Base-by-base conservation (phyloP, 2,329 filamentous ascomycete genomes). In the Pestalotiopsis sp. region DNA sequence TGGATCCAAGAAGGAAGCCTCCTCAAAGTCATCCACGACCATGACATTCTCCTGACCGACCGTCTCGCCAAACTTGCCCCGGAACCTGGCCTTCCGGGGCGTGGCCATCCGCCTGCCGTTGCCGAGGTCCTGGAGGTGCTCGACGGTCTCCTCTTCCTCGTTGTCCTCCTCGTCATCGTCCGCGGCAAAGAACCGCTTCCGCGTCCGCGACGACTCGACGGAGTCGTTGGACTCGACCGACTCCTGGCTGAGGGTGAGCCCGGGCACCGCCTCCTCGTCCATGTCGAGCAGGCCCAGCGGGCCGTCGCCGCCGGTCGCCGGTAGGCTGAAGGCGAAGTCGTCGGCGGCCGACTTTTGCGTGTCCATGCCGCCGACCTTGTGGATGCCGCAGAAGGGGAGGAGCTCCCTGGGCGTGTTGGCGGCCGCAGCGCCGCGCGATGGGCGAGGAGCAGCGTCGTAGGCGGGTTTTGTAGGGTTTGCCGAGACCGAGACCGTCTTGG, bases 301-400 rank as follows among this genome's bases (percentile, higher is more conserved):
- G 14, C 66, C n/a, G 5, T 68, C 45, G 14, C 66, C n/a, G 5
- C 67, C 45, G 5, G 66, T 39, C 2, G 67, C 23, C 13, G 68
- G 63, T 1, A 68, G 65, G 23, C 72, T 71, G 7, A 73, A 70
- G 3, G 67, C 68, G 65, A 70, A 71, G 17, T 71, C 71, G 41
- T 75, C 71, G 14, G 66, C 56, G 72, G 70, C 76, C 72, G 59
- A 80, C 25, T 82, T 78, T 77, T 94, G 91, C 36, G 86, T 82
- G 38, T 86, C 87, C 57, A 91, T 81, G 0, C 92, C 92, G 52
- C 92, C 93, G 68, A 93, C 85, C 75, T 91, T 94, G 81, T 93
- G 87, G 72, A 96, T 86, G 31, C 93, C 94, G 77, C 93, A 95
- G 77, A 94, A 97, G 0, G 94, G 93, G 7, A 91, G 82, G 4